These are phyloP conservation scores for Aspergillus saccharolyticus DNA, from an alignment of 495 filamentous ascomycete species.

Conservation along the genomic window DNA sequence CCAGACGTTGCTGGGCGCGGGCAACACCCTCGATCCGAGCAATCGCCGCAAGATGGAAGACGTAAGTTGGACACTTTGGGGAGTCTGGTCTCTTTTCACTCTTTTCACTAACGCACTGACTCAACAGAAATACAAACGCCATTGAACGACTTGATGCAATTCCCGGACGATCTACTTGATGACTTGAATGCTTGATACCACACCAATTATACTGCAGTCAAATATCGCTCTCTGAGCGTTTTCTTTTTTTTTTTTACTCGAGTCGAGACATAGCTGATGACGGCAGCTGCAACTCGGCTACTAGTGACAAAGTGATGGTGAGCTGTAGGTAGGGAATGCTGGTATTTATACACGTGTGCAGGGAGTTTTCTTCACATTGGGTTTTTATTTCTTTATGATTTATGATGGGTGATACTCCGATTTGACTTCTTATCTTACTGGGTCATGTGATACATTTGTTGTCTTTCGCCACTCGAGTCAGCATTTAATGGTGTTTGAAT, in stretches of 20 bases:
- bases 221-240: neutral
- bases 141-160: slow-evolving; percentile 18
- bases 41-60: slow-evolving; percentile 82
- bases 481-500: neutral
- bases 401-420: neutral
- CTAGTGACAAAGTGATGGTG: too few relatives aligned
- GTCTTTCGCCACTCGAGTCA: neutral
- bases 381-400: slow-evolving; percentile 7
- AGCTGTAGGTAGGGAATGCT: too few relatives aligned
- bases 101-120: neutral
- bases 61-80: slow-evolving; percentile 55
- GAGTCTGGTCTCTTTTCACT: neutral
- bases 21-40: slow-evolving; percentile 81
- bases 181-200: neutral
- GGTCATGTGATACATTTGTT: neutral
- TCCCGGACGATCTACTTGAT: neutral
- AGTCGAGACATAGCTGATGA: too few relatives aligned
- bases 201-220: neutral
- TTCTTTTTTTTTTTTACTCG: slow-evolving; percentile 5
- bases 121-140: slow-evolving; percentile 42
- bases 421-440: neutral
- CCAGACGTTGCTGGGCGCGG: slow-evolving; percentile 86
- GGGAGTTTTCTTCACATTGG: neutral
- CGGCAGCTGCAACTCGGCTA: too few relatives aligned
- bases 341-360: too few relatives aligned